Evolutionary conservation across 1,284 basidiomycete species (phyloP), one percentile per base, ranked within the genome.

Genomic region (Sporisorium exsertum): DNA sequence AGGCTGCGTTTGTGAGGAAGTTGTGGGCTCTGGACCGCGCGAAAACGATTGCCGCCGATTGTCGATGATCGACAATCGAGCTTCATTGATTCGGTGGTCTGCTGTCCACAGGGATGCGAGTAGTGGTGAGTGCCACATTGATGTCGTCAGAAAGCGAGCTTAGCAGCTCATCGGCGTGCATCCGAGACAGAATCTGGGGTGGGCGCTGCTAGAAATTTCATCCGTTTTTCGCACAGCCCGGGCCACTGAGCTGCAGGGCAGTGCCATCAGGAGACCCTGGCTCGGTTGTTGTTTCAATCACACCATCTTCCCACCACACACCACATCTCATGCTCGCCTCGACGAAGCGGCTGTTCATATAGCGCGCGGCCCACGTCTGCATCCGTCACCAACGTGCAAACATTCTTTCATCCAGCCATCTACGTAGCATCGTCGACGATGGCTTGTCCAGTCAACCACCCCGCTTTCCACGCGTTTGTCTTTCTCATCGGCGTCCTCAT

Each of bases 401-500:
- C n/a, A n/a, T n/a, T n/a, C n/a, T n/a, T n/a, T n/a, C n/a, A n/a
- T n/a, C n/a, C n/a, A n/a, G n/a, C n/a, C n/a, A n/a, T n/a, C n/a
- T n/a, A n/a, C n/a, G n/a, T n/a, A n/a, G n/a, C 52, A 32, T 37
- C 27, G 35, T 47, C 52, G 32, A 32, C 2, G 77, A 81, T 81
- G 80, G 80, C 78, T 20, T 81, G 80, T 51, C 80, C 80, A 26
- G 80, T 81, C 64, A 77, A 81, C 46, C 79, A 80, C 33, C 80
- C 80, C 15, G 65, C 71, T 2, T 81, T 80, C 58, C 80, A 81
- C 64, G 80, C 80, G 4, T 59, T 81, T 33, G 72, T 81, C 47
- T 80, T 81, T 37, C 64, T 81, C 61, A 57, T 81, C 53, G 80
- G 80, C 52, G 68, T 80, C n/a, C 47, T 81, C 65, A 78, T 81